Percentiles rank a stretch among this genome's conserved stretches.
phyloP scores from a whole-genome alignment of 2,329 filamentous ascomycete species.

The Mycogone perniciosa region DNA sequence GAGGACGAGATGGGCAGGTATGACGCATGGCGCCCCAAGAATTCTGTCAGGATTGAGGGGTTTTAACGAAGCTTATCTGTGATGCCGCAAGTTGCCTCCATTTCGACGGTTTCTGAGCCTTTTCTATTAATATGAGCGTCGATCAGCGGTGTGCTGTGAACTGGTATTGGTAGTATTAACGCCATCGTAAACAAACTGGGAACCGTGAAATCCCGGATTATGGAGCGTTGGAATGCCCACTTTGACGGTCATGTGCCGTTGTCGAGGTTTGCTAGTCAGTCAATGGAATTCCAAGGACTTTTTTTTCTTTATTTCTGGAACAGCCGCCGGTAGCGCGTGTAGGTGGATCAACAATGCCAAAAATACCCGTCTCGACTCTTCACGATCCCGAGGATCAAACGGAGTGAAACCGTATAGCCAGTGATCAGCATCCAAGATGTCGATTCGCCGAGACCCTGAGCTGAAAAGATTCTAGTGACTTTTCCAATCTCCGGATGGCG shows the following conservation, averaged over 20 bases:
- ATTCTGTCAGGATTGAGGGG: too few species aligned
- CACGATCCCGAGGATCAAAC: neutral
- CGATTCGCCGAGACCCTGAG: neutral
- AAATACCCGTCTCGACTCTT: slow-evolving; percentile 11
- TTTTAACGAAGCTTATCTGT: too few species aligned
- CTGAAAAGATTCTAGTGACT: neutral
- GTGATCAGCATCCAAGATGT: neutral
- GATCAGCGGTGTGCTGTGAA: slow-evolving; percentile 7
- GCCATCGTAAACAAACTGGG: neutral
- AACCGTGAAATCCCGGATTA: slow-evolving; percentile 11
- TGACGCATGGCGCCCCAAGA: slow-evolving; percentile 5
- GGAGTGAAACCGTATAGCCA: neutral
- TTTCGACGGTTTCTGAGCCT: too few species aligned
- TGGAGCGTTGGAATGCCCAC: slow-evolving; percentile 8
- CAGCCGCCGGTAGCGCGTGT: slow-evolving; percentile 29
- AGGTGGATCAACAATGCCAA: slow-evolving; percentile 7
- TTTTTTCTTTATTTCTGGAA: slow-evolving; percentile 24
- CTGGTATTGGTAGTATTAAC: neutral
- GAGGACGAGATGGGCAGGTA: slow-evolving; percentile 14
- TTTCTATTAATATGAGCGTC: too few species aligned
- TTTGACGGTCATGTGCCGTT: slow-evolving; percentile 14
- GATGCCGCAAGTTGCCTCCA: too few species aligned
- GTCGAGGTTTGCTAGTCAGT: neutral
- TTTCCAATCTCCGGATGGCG: neutral
- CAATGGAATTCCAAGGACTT: neutral